A percentile compares a stretch with the other conserved stretches of the same genome.
Evolutionary conservation across 1,284 basidiomycete species (phyloP).

Genomic region (Cryptococcus jaspeensis): DNA sequence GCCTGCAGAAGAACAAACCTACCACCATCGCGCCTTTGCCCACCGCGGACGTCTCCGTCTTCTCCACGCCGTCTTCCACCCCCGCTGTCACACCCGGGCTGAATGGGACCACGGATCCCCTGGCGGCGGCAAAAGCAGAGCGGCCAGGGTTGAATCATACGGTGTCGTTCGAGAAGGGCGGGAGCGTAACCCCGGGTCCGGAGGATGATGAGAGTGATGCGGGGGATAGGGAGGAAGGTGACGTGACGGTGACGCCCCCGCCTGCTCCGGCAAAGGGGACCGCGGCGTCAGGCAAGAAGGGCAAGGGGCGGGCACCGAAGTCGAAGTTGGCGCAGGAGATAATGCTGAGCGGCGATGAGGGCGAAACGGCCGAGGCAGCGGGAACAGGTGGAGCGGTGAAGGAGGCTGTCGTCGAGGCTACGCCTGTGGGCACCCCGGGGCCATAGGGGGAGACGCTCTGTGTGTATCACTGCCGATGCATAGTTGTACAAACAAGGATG

Average conservation of each 20-base stretch:
- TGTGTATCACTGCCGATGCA: constrained; percentile 2
- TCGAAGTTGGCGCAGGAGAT: constrained; percentile 48
- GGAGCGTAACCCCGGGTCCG: not conserved
- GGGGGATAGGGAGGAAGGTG: not conserved
- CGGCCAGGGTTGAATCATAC: not conserved
- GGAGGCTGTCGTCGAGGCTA: constrained; percentile 19
- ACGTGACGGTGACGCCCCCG: not conserved
- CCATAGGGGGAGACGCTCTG: not conserved
- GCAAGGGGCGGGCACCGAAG: constrained; percentile 27
- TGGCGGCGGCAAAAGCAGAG: not conserved
- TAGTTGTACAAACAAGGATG: constrained; percentile 9
- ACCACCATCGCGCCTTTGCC: constrained; percentile 1
- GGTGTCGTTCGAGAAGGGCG: not conserved
- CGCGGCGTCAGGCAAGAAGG: constrained; percentile 7
- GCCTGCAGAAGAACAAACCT: constrained; percentile 17
- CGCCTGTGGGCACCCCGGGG: constrained; percentile 8
- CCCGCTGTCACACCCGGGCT: not conserved
- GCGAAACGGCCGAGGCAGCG: constrained; percentile 25
- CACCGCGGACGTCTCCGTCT: not conserved
- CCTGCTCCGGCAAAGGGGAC: constrained; percentile 3
- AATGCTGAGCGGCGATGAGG: constrained; percentile 16
- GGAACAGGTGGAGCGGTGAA: too few species aligned
- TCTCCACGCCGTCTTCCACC: not conserved
- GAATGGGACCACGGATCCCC: not conserved
- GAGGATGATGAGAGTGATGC: not conserved